Evolutionary conservation across 73 alveolate species (phyloP), one percentile per base, ranked within the genome.

Genomic region (Breviolum minutum): DNA sequence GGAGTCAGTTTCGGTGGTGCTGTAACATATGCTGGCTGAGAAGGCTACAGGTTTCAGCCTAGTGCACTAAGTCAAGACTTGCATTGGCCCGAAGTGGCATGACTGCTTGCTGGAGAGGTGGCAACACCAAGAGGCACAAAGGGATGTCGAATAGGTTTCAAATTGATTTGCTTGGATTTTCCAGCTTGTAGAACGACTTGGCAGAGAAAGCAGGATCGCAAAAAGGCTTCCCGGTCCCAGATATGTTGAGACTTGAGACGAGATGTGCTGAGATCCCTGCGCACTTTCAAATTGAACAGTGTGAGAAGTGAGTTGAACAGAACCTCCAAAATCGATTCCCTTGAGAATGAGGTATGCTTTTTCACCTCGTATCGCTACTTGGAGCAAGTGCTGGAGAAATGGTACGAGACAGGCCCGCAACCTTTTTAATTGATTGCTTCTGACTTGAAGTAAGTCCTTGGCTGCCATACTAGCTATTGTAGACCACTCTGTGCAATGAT

Each of bases 281-380:
- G 3, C 54, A 40, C 0, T 40, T 40, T 40, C 54, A 40, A 40
- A 40, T 0, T 40, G 54, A 40, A 40, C 54, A 40, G 54, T 40
- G 54, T 40, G 54, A 40, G 54, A 40, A 40, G 54, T 40, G 54
- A 40, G 54, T 40, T 40, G 54, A 40, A 40, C 54, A 40, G 54
- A 40, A 40, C 54, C 54, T 40, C 27, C 89, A 11, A 80, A 80
- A 64, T 30, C 20, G 64, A 10, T 74, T 74, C 17, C 19, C 20
- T 40, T 73, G 82, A 73, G 27, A 73, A 54, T 79, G 81, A 92
- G 98, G 99, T 99, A 32, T 99, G 99, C 87, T 99, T 99, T 99
- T 99, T 99, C 95, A 99, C 99, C 66, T 95, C 99, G 64, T 99
- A 99, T 96, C 99, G 99, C 87, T 99, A 99, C 99, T 68, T 99